Evolutionary conservation across 768 basidiomycete genomes (phyloP), one percentile per base, ranked within the genome.

Genomic region (Phylloporus sp.): DNA sequence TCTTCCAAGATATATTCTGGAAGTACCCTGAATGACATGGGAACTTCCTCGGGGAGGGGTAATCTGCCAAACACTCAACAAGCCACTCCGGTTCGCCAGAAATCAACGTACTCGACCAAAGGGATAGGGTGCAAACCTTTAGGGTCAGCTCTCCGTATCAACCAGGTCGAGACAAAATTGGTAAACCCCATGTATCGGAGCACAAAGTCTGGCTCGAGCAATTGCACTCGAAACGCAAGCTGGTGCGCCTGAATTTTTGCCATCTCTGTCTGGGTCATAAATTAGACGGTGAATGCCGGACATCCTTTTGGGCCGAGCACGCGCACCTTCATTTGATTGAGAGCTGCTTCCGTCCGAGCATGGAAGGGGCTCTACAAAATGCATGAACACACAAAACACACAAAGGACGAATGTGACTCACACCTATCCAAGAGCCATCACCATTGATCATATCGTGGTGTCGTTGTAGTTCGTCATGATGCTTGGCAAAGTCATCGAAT

Each of bases 1-100:
- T 97, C 95, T 62, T 98, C 96, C 33, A 97, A 66, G 13, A 96
- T 78, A 61, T 93, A 95, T 64, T 99, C 96, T 1, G 96, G 96
- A 23, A 98, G 75, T 44, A 88, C 82, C 24, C 84, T 76, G 75
- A 97, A 97, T 0, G 78, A 71, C 67, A 84, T 76, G 0, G 94
- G 92, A 7, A 94, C 85, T 42, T 93, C 88, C 45, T 80, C 71
- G 0, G 92, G 88, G 15, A 99, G 71, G 0, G 94, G 93, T 24
- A 98, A 68, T 29, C 91, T 95, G 55, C n/a, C 35, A 41, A 39
- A 50, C 3, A 8, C 10, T 61, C 41, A 55, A 38, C 21, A 32
- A 44, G 22, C 31, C 26, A 18, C 34, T 10, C 18, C 14, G 17
- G 5, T 26, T 24, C 18, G 31, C 26, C 15, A 4, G 9, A 21